Conservation (phyloP, 108 stramenopile species). For the Skeletonema grethae region DNA sequence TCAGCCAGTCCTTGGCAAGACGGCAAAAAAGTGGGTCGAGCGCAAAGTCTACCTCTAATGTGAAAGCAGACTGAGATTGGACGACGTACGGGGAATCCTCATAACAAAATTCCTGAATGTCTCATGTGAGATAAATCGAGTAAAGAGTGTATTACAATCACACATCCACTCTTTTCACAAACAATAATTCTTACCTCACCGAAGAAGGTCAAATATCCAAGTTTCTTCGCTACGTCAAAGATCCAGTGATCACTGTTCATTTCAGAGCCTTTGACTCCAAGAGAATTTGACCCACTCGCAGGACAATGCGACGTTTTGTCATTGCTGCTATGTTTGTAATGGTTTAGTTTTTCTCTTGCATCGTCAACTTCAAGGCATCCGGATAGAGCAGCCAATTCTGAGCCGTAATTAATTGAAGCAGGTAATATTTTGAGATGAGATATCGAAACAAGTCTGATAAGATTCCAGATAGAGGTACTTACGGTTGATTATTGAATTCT, state of each 20-base stretch:
- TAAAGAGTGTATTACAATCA: too few species aligned
- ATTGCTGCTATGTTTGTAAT: constrained; percentile 3
- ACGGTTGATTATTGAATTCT: constrained; percentile 51
- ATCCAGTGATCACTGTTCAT: constrained; percentile 21
- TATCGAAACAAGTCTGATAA: too few species aligned
- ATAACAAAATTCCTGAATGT: constrained; percentile 51
- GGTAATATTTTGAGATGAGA: too few species aligned
- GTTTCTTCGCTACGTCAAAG: constrained; percentile 9
- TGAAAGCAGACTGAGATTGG: constrained; percentile 42
- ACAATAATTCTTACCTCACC: constrained; percentile 36
- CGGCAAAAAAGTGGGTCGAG: constrained; percentile 50
- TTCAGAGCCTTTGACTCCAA: not conserved
- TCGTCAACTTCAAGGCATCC: constrained; percentile 32
- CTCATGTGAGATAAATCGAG: too few species aligned
- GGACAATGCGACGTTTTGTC: constrained; percentile 3
- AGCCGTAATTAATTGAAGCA: too few species aligned
- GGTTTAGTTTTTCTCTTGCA: constrained; percentile 14
- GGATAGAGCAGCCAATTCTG: constrained; percentile 45
- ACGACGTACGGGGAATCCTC: constrained; percentile 53
- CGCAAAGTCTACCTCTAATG: constrained; percentile 33
- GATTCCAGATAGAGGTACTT: too few species aligned
- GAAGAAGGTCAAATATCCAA: constrained; percentile 61
- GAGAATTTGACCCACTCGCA: not conserved
- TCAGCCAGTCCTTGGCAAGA: constrained; percentile 12
- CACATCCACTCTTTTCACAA: too few species aligned